Evolutionary conservation across 1,284 basidiomycete species (phyloP), one percentile per base, ranked within the genome.

Genomic region (Earliella scabrosa): DNA sequence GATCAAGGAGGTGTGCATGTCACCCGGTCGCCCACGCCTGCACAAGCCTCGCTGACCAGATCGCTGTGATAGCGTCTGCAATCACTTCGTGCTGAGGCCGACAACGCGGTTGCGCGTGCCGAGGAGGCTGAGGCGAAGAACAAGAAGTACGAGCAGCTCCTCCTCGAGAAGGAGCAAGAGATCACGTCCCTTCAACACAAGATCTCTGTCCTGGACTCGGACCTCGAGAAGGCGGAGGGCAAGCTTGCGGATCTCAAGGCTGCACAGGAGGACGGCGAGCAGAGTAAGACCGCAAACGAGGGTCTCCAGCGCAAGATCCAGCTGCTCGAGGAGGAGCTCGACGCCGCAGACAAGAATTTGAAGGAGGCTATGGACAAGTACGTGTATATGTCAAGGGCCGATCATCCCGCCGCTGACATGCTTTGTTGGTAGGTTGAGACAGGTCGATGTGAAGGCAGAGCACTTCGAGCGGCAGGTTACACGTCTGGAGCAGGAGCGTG

Each of bases 401-500:
- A 44, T 54, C 21, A 7, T 18, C 24, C 35, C n/a, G 47, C 46
- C 51, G 23, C 54, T 60, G 53, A 64, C 52, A 40, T 51, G 35
- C 9, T 29, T 7, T 36, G 38, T 35, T 44, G 29, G 29, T 68
- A 98, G 96, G 75, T 83, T 99, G 66, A 86, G 97, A 65, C 95
- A 98, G 73, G 94, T 97, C 55, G 97, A 99, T 73, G 92, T 99
- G 76, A 98, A 98, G 81, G 96, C 97, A 21, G 97, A 99, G 76
- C 95, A 98, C 81, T 97, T 95, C 75, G 97, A 98, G 77, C 87
- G 96, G 52, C 93, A 97, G 71, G 87, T 98, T 21, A 82, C 87
- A 65, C 86, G 92, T 51, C 79, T 86, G 56, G 96, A 98, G 75
- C 88, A 93, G 72, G 97, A 99, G 76, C 88, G 95, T 58, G 96